Evolutionary conservation across 257 asterid genomes (phyloP).

Genomic region (Solanum commersonii): DNA sequence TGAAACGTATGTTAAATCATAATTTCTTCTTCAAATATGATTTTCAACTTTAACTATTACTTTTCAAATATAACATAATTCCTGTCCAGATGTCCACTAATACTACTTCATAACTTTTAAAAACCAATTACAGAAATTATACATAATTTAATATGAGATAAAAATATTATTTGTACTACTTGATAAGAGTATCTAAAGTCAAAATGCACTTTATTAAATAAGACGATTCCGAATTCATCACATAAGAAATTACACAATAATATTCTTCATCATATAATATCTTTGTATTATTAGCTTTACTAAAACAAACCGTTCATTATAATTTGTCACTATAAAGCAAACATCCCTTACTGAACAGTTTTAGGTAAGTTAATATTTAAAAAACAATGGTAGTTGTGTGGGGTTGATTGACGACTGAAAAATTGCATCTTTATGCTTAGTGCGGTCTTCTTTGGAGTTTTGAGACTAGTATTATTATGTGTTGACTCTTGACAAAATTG

Average conservation of each 20-base stretch:
- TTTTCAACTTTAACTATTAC: neutral
- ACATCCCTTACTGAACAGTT: neutral
- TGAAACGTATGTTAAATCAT: neutral
- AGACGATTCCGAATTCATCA: neutral
- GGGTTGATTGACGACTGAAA: neutral
- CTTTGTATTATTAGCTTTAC: neutral
- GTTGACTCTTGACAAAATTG: neutral
- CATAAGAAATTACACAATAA: neutral
- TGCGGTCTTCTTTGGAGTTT: neutral
- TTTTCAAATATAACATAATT: neutral
- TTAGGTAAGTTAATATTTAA: neutral
- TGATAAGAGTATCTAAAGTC: neutral
- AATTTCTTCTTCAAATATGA: neutral
- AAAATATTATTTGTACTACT: neutral
- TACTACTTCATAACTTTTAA: neutral
- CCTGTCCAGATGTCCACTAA: neutral
- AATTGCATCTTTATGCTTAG: no score
- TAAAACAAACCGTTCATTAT: neutral
- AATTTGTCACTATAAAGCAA: neutral
- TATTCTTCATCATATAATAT: neutral
- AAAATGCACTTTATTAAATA: neutral
- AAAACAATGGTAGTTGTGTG: neutral
- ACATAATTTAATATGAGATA: neutral
- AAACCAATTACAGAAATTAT: neutral
- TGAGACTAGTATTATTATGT: neutral